phyloP scores from a whole-genome alignment of 2,329 filamentous ascomycete genomes.

The Calonectria multiphialidica region DNA sequence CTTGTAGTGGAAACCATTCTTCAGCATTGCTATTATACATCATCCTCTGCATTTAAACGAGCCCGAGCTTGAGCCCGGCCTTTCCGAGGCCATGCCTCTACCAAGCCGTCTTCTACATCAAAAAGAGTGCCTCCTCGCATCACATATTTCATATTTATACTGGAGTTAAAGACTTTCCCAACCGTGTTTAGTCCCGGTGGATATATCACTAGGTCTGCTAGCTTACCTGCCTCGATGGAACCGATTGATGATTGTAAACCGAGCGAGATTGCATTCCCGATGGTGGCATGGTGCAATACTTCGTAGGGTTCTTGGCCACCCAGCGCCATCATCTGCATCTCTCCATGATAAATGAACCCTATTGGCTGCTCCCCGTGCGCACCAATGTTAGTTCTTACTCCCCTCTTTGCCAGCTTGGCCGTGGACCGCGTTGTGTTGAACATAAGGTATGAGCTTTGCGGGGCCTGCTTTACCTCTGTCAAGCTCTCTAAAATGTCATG shows the following conservation, averaged over 20 bases:
- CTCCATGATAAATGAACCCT: background rate
- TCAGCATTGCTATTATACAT: too few species aligned
- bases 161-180: background rate
- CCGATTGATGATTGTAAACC: background rate
- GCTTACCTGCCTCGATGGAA: background rate
- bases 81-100: background rate
- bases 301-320: background rate
- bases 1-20: too few species aligned
- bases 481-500: background rate
- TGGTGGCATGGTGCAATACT: background rate
- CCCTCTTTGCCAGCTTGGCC: background rate
- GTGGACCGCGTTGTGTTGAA: background rate
- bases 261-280: background rate
- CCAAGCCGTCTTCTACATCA: background rate
- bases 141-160: background rate
- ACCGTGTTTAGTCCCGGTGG: background rate
- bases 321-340: constrained; percentile 1
- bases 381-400: background rate
- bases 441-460: background rate
- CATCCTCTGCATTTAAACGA: too few species aligned
- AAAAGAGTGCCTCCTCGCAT: background rate
- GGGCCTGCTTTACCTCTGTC: constrained; percentile 3
- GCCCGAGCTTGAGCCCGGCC: too few species aligned
- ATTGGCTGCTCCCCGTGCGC: background rate
- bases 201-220: background rate